Evolutionary conservation across 495 filamentous ascomycete genomes (phyloP).

Genomic region (Penicillium goetzii): DNA sequence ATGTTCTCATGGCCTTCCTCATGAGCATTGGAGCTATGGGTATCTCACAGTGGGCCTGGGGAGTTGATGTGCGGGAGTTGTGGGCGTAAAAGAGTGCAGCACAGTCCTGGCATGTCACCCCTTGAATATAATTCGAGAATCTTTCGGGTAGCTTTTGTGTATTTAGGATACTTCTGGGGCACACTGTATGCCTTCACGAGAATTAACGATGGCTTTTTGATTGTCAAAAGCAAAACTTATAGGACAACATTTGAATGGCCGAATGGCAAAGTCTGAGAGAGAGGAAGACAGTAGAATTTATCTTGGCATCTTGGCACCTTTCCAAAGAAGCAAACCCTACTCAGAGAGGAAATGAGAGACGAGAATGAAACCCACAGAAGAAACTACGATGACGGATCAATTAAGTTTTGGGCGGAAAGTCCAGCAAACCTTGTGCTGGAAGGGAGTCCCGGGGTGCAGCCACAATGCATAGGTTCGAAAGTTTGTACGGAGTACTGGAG

Average conservation of each 20-base stretch:
- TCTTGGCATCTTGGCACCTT: not conserved
- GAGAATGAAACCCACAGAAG: not conserved
- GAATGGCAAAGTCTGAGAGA: not conserved
- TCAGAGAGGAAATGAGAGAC: not conserved
- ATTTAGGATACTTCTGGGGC: not conserved
- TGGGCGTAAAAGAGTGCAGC: slow-evolving; percentile 11
- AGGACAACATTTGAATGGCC: not conserved
- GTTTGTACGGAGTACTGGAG: no score
- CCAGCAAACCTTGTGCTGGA: not conserved
- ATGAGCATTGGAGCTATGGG: slow-evolving; percentile 84
- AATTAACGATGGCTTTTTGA: not conserved
- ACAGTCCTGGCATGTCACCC: not conserved
- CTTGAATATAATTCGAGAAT: not conserved
- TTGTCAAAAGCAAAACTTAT: not conserved
- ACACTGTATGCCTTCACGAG: not conserved
- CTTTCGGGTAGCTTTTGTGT: not conserved
- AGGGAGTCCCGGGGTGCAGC: not conserved
- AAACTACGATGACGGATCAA: not conserved
- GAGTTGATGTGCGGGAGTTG: slow-evolving; percentile 29
- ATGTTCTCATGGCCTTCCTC: slow-evolving; percentile 79
- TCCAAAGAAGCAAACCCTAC: not conserved
- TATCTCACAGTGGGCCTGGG: slow-evolving; percentile 51
- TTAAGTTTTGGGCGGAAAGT: not conserved
- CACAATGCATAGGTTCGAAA: no score
- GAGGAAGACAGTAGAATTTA: not conserved